Percentiles rank a stretch among this genome's conserved stretches.
Evolutionary conservation across 2,329 filamentous ascomycete species (phyloP).

Genomic region (Botrytis fragariae): DNA sequence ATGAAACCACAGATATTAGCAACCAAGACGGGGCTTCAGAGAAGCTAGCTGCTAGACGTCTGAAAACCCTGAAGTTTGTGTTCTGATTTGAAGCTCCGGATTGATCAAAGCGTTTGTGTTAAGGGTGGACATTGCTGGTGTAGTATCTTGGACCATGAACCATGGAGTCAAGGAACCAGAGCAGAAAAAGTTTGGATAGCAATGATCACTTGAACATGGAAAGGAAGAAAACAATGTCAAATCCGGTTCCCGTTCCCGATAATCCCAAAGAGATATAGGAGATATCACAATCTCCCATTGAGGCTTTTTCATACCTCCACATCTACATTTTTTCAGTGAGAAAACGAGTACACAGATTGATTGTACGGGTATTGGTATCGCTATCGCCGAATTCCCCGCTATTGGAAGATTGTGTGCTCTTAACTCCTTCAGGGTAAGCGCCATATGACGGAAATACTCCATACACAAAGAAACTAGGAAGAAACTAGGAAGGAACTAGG

Average conservation of each 20-base stretch:
- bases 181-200: neutral
- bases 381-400: neutral
- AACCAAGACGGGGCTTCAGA: neutral
- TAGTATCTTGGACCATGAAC: neutral
- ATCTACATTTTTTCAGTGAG: neutral
- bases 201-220: neutral
- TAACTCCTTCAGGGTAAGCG: neutral
- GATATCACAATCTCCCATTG: neutral
- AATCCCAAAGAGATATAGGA: neutral
- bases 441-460: neutral
- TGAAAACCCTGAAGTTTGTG: neutral
- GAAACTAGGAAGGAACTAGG: neutral
- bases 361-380: neutral
- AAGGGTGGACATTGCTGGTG: neutral
- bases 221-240: neutral
- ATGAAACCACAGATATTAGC: conserved; percentile 1
- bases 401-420: neutral
- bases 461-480: neutral
- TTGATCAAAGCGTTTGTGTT: neutral
- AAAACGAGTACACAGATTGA: neutral
- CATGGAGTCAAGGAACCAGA: neutral
- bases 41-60: neutral
- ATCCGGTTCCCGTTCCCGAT: neutral
- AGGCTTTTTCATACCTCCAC: neutral
- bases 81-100: neutral